Percentiles rank a stretch among this genome's conserved stretches.
These are phyloP conservation scores for Cladorrhinum sp. DNA, from an alignment of 2,329 filamentous ascomycete genomes.

Conservation along the genomic window DNA sequence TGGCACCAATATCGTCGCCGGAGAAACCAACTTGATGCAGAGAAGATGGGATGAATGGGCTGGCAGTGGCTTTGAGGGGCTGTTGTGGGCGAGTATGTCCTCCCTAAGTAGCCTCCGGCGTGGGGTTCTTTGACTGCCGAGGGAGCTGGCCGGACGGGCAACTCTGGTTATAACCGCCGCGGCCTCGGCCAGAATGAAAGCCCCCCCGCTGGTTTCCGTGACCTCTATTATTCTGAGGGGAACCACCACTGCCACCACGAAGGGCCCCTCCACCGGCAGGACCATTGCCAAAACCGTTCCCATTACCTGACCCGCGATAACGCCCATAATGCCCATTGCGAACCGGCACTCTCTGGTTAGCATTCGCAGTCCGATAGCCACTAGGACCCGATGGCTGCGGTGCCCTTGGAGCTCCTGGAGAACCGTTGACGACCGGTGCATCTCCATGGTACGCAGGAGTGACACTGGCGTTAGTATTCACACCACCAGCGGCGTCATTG, in stretches of 20 bases:
- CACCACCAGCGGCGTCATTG: not conserved
- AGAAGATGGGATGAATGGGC: too few relatives aligned
- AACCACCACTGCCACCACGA: too few relatives aligned
- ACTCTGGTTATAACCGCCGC: not conserved
- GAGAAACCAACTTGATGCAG: too few relatives aligned
- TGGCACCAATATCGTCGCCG: too few relatives aligned
- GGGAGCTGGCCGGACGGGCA: not conserved
- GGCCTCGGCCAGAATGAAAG: not conserved
- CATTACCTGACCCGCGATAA: not conserved
- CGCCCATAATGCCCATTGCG: too few relatives aligned
- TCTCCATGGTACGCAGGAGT: not conserved
- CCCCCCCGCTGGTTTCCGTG: not conserved
- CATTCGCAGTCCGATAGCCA: too few relatives aligned
- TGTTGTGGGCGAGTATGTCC: too few relatives aligned
- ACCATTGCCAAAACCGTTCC: not conserved
- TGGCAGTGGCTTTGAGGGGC: too few relatives aligned
- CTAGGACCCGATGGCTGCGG: not conserved
- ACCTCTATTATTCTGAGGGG: too few relatives aligned
- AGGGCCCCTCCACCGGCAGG: too few relatives aligned
- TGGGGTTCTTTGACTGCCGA: not conserved
- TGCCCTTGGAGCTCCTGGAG: not conserved
- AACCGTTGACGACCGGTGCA: not conserved
- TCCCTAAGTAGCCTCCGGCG: not conserved
- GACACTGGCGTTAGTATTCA: not conserved
- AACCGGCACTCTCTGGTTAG: too few relatives aligned